Conservation (phyloP, 176 grass and related monocot genomes). For the Poa pratensis region DNA sequence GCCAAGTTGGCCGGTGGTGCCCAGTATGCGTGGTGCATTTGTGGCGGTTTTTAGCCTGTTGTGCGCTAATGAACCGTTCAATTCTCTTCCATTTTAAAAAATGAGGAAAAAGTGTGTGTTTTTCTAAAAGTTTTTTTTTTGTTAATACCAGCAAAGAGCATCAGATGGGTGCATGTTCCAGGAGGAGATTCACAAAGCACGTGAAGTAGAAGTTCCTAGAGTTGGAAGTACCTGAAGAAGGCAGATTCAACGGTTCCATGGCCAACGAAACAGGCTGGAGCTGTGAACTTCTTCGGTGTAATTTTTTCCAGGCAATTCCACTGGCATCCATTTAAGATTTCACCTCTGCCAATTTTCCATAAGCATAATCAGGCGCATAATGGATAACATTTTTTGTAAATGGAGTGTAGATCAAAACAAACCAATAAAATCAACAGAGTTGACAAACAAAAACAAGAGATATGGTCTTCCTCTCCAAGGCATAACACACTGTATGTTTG, state of each 20-base stretch:
- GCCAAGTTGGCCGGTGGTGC: too few species aligned
- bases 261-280: not conserved
- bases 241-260: not conserved
- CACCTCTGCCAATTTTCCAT: conserved; percentile 3
- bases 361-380: not conserved
- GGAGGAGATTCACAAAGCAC: not conserved
- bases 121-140: too few species aligned
- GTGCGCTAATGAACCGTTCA: too few species aligned
- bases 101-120: too few species aligned
- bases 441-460: too few species aligned
- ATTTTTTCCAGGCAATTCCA: not conserved
- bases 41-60: too few species aligned
- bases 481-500: not conserved
- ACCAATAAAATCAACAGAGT: not conserved
- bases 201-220: not conserved
- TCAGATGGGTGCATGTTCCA: not conserved
- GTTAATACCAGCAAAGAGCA: not conserved
- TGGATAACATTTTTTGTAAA: not conserved
- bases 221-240: conserved; percentile 35
- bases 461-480: not conserved
- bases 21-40: too few species aligned
- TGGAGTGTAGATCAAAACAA: conserved; percentile 6
- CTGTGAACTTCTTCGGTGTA: not conserved
- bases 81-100: too few species aligned
- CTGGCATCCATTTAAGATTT: conserved; percentile 4